A percentile compares a stretch with the other conserved stretches of the same genome.
phyloP scores from a whole-genome alignment of 1,284 basidiomycete species.

The Rhodotorula mucilaginosa region DNA sequence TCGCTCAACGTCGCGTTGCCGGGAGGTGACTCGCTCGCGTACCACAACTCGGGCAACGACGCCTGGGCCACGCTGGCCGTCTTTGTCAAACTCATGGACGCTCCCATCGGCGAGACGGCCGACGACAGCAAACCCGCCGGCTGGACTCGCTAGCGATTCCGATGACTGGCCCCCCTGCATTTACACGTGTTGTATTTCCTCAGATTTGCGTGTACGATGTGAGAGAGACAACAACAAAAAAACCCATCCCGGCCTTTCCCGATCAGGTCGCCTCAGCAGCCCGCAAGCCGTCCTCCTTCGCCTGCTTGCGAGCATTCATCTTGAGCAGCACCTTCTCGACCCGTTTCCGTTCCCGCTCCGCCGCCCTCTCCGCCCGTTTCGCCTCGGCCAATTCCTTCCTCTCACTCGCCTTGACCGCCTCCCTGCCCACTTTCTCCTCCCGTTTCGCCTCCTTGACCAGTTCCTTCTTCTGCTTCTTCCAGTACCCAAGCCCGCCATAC shows the following conservation, averaged over 20 bases:
- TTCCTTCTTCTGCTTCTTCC: conserved; percentile 18
- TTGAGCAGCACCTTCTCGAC: not conserved
- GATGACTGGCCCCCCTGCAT: no score
- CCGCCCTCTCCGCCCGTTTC: not conserved
- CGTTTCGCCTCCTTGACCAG: conserved; percentile 1
- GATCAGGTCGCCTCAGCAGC: not conserved
- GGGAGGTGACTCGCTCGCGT: conserved; percentile 50
- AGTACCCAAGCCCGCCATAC: conserved; percentile 65
- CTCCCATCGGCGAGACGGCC: not conserved
- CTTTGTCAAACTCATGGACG: conserved; percentile 23
- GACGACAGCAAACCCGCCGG: conserved; percentile 5
- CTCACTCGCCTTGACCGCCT: conserved; percentile 2
- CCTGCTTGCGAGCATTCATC: not conserved
- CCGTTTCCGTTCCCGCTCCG: not conserved
- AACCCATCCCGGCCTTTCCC: not conserved
- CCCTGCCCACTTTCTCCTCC: not conserved
- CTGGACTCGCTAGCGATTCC: not conserved
- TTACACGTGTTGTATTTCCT: not conserved
- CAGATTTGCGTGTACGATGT: not conserved
- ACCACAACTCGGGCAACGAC: conserved; percentile 84
- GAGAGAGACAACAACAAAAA: not conserved
- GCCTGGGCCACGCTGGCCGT: conserved; percentile 50
- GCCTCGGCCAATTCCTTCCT: conserved; percentile 1
- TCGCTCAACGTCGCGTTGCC: conserved; percentile 57
- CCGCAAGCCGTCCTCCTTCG: not conserved